A percentile compares a stretch with the other conserved stretches of the same genome.
Evolutionary conservation across 305 asterid species (phyloP).

Genomic region (Ilex paraguariensis): DNA sequence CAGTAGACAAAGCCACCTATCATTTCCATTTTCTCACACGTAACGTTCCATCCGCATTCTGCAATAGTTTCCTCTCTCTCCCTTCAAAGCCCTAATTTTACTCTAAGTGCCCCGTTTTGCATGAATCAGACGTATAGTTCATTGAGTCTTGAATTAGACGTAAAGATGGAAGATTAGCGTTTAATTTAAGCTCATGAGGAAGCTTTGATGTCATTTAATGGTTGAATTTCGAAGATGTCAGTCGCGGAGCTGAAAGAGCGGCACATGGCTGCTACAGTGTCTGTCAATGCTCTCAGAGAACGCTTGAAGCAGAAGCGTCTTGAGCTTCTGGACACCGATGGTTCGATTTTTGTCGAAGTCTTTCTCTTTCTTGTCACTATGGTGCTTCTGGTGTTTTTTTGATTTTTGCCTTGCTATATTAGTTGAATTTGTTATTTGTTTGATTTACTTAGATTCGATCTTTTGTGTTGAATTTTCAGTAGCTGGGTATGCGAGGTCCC

Average conservation of each 20-base stretch:
- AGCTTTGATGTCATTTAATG: neutral
- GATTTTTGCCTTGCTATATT: neutral
- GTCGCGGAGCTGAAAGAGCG: conserved; percentile 87
- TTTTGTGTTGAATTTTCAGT: conserved; percentile 36
- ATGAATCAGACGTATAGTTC: too few species aligned
- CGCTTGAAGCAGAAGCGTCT: conserved; percentile 66
- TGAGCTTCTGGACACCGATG: conserved; percentile 83
- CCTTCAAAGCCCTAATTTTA: too few species aligned
- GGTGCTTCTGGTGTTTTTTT: conserved; percentile 1
- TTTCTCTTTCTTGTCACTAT: neutral
- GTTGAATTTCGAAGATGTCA: conserved; percentile 41
- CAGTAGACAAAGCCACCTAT: too few species aligned
- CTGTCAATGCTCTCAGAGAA: conserved; percentile 76
- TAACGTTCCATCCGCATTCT: too few species aligned
- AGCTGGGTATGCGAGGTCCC: conserved; percentile 74
- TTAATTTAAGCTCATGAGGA: too few species aligned
- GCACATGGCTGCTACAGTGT: conserved; percentile 76
- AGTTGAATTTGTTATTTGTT: conserved; percentile 11
- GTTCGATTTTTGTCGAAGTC: conserved; percentile 19
- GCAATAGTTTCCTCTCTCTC: too few species aligned
- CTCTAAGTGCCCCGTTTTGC: too few species aligned
- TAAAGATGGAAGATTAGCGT: too few species aligned
- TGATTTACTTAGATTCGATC: conserved; percentile 32
- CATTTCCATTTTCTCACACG: too few species aligned
- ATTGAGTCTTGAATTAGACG: too few species aligned